A percentile compares a stretch with the other conserved stretches of the same genome.
These are phyloP conservation scores for Pythium vanterpoolii DNA, from an alignment of 352 stramenopile genomes.

Conservation along the genomic window DNA sequence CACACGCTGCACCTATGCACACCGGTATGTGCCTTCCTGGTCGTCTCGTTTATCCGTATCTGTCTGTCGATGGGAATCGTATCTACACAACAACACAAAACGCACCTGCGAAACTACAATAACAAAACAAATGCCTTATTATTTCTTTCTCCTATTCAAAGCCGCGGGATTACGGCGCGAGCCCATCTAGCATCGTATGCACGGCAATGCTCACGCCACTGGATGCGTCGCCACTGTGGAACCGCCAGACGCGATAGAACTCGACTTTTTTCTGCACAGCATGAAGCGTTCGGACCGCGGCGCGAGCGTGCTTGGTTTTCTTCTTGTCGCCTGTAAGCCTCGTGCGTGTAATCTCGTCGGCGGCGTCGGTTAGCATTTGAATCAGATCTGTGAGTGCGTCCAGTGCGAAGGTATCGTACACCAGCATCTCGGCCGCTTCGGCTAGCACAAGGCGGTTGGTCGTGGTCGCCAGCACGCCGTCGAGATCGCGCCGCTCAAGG, in stretches of 20 bases:
- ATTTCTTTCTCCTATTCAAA: not conserved
- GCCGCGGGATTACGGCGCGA: not conserved
- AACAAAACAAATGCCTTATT: constrained; percentile 18
- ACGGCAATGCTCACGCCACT: not conserved
- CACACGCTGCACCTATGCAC: too few relatives aligned
- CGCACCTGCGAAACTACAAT: constrained; percentile 11
- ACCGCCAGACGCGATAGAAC: constrained; percentile 59
- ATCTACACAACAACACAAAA: constrained; percentile 3
- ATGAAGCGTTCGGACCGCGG: constrained; percentile 26
- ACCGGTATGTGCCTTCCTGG: too few relatives aligned
- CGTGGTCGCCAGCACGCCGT: constrained; percentile 4
- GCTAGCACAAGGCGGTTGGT: constrained; percentile 35
- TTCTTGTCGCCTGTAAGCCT: constrained; percentile 14
- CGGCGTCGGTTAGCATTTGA: constrained; percentile 33
- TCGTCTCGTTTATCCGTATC: not conserved
- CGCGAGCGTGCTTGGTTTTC: constrained; percentile 19
- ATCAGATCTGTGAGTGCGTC: constrained; percentile 59
- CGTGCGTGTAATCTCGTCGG: constrained; percentile 21
- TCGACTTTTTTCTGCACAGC: constrained; percentile 46
- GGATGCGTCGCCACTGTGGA: constrained; percentile 18
- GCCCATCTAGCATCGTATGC: not conserved
- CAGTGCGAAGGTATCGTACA: constrained; percentile 46
- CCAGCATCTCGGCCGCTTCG: constrained; percentile 42
- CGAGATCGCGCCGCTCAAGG: constrained; percentile 10
- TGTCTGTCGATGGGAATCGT: constrained; percentile 10